These are phyloP conservation scores for Salicornia ramosissima DNA, from an alignment of 148 eudicot species.

Conservation along the genomic window DNA sequence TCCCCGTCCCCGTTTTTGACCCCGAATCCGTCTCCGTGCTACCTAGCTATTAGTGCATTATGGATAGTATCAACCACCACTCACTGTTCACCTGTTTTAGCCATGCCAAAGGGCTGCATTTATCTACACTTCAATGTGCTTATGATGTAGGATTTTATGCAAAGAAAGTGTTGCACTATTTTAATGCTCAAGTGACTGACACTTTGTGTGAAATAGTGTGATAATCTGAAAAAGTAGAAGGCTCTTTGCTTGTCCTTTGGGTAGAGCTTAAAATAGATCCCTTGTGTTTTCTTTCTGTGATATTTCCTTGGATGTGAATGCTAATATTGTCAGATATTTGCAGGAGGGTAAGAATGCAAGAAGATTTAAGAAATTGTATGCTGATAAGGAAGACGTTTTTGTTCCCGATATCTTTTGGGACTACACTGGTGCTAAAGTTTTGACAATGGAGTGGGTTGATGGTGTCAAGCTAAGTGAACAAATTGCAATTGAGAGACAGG, in stretches of 20 bases:
- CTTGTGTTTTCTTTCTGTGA: slow-evolving; percentile 12
- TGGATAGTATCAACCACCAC: neutral
- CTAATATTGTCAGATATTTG: slow-evolving; percentile 82
- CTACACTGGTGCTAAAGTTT: slow-evolving; percentile 85
- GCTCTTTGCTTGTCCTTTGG: neutral
- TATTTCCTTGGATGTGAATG: slow-evolving; percentile 51
- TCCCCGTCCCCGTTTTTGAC: too few relatives aligned
- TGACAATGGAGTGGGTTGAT: slow-evolving; percentile 98
- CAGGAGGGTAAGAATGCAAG: slow-evolving; percentile 99
- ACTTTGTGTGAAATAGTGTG: neutral
- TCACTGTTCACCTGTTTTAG: neutral
- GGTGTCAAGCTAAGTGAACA: slow-evolving; percentile 93
- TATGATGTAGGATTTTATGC: neutral
- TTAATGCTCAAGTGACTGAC: neutral
- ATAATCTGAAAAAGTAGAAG: neutral
- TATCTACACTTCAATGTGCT: neutral
- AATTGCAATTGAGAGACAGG: slow-evolving; percentile 85
- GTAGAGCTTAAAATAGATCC: neutral
- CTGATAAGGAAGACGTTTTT: slow-evolving; percentile 90
- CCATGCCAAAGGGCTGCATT: neutral
- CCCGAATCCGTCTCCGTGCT: too few relatives aligned
- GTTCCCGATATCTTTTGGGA: slow-evolving; percentile 99
- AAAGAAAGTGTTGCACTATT: neutral
- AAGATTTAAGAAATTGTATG: slow-evolving; percentile 95
- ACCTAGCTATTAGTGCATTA: too few relatives aligned